Evolutionary conservation across 495 filamentous ascomycete species (phyloP), one percentile per base, ranked within the genome.

Genomic region (Astrothelium subdiscretum): DNA sequence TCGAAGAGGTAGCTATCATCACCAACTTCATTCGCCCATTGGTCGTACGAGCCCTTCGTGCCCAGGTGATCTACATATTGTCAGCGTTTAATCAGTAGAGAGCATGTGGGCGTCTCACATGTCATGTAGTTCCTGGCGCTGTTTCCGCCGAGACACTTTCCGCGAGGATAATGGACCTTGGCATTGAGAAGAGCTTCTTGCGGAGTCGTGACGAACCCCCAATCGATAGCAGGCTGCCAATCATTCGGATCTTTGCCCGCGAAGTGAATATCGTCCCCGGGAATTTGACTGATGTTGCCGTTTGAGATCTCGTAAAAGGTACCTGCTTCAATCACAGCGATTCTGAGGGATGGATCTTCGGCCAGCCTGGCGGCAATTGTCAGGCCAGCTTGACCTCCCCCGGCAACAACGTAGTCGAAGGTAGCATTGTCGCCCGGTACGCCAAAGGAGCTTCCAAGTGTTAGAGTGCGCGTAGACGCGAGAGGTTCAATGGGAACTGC

Each of bases 11-110:
- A 88, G 59, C 71, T 77, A 1, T 75, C 51, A 64, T 87, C 85
- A 40, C 78, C 77, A 3, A 86, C 82, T 0, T 59, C 48, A 31
- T 82, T 76, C 0, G 84, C 84, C 84, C 84, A 87, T 62, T 70
- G 65, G 12, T 81, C 68, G 64, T 77, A 78, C 0, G 80, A 69
- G 0, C 73, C 76, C 5, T 62, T 65, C 0, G 76, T 79, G 0
- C 70, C 72, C 2, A 79, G 63, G 18, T 74, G 66, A 59, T 69
- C 71, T 38, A 38, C 35, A 15, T n/a, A n/a, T 15, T 15, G 15
- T 38, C 35, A 38, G 15, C 35, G 15, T 38, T 15, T 15, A 38
- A 38, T 38, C 35, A 38, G 15, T 15, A 38, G 35, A 8, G 35
- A 38, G 15, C 8, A 38, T 5, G 5, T 20, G 5, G 43, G 5